Conservation (phyloP, 1,284 basidiomycete genomes). For the Vanrija sp. region DNA sequence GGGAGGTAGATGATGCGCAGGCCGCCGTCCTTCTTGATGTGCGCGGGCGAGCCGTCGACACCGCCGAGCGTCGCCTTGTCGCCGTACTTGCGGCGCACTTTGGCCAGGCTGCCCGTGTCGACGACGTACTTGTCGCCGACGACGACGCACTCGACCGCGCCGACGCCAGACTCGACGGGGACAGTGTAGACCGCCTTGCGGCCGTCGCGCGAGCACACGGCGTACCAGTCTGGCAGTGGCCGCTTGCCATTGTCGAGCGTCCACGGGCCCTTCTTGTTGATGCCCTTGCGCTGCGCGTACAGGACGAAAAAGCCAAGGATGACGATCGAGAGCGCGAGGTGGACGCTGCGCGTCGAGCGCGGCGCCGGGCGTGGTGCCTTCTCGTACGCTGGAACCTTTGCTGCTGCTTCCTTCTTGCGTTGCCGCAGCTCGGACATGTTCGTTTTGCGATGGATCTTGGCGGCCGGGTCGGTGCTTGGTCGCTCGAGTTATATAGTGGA, state of each 20-base stretch:
- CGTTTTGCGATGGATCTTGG: no score
- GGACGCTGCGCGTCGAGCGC: constrained; percentile 27
- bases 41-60: constrained; percentile 20
- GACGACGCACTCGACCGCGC: constrained; percentile 63
- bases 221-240: constrained; percentile 30
- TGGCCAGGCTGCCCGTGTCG: constrained; percentile 59
- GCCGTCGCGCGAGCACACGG: constrained; percentile 33
- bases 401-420: no score
- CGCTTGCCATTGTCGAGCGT: constrained; percentile 4
- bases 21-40: constrained; percentile 38
- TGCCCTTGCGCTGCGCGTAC: constrained; percentile 25
- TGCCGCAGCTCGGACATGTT: no score
- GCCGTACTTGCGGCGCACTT: constrained; percentile 35
- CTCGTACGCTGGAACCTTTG: no score
- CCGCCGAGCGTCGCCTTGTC: constrained; percentile 36
- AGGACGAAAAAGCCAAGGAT: constrained; percentile 36
- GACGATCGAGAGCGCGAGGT: constrained; percentile 34
- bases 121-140: constrained; percentile 58
- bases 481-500: not conserved
- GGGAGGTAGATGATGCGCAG: constrained; percentile 37
- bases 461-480: not conserved
- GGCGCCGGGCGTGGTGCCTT: constrained; percentile 8
- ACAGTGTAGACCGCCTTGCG: constrained; percentile 35
- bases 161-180: constrained; percentile 15
- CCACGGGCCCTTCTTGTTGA: constrained; percentile 3